Evolutionary conservation across 306 rosid species (phyloP), one percentile per base, ranked within the genome.

Genomic region (Echinosophora koreensis): DNA sequence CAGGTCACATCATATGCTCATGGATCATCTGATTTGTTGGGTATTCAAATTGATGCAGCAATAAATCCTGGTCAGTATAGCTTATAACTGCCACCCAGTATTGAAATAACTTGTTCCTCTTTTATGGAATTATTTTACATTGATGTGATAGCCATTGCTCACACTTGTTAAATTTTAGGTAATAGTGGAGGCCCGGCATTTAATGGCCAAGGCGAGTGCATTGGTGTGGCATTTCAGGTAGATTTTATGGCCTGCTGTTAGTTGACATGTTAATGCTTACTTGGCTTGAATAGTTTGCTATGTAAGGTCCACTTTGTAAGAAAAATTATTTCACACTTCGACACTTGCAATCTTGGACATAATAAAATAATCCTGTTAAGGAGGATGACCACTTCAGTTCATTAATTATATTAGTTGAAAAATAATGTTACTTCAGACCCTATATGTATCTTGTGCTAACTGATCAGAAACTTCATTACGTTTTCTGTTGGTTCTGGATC

Each of bases 141-240:
- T 61, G 69, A 56, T 83, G 74, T 85, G 77, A 85, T 81, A 58
- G 76, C 76, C 70, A 67, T 84, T 77, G 83, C 80, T 82, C 71
- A 61, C 62, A 78, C 70, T 79, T 77, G 77, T 81, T 87, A 82
- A 77, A 89, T 84, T 88, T 80, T 83, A 92, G 99, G 99, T 87
- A 95, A 95, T 86, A 95, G 97, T n/a, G 99, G 99, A 79, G 99
- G 99, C 32, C 99, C 99, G n/a, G 97, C 97, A 34, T 95, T 95
- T 88, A 95, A 90, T 81, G 97, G 84, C 84, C 88, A 81, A 74
- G 97, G 99, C 81, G 97, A 95, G 81, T 95, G 99, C 93, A 95
- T 95, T 76, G 99, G 99, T 42, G 97, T 95, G 77, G 99, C 99
- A n/a, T 95, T 95, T 89, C 99, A 95, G 99, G 99, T 95, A 88